Base-by-base conservation (phyloP, 176 grass and related monocot species). In the Otatea glauca region DNA sequence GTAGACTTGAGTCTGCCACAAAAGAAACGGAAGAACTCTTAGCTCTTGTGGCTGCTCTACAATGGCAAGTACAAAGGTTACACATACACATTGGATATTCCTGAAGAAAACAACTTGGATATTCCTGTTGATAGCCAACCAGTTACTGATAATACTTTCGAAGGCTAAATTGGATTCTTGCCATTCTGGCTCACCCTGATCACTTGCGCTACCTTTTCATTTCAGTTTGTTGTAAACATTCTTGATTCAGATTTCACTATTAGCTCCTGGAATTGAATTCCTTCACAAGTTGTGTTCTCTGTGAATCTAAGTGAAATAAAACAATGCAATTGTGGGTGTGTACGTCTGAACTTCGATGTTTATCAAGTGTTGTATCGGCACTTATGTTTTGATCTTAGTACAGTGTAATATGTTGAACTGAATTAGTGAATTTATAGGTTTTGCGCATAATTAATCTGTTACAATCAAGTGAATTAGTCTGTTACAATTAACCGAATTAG, bases 1-100 rank as follows among this genome's bases (percentile, higher is more conserved):
- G 81, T 61, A 89, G 90, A 83, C 83, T 92, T n/a, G 68, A 90
- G 39, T 85, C 77, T 56, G 85, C 88, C 39, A 77, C 42, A 43
- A 96, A 84, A 74, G 96, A 99, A 82, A 29, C 29, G 29, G 29
- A 99, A 76, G 91, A 92, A 76, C 86, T 99, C 24, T 53, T 99
- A 75, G 74, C 87, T 69, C 81, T 94, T 50, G 88, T 92, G 34
- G 86, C 86, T 44, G 63, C 83, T 75, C 78, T 99, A 71, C 74
- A 90, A 81, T 96, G 70, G 11, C 93, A 94, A 84, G 81, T 88
- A 66, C 78, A 86, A 82, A 99, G 96, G 93, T 99, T 79, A 34
- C 2, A 24, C 13, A 43, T 69, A 27, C 29, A 83, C 49, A 51
- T 87, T 29, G 29, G 66, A 58, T 84, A 56, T 78, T 48, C 51